A percentile compares a stretch with the other conserved stretches of the same genome.
Evolutionary conservation across 768 basidiomycete genomes (phyloP).

Genomic region (Tylopilus sp.): DNA sequence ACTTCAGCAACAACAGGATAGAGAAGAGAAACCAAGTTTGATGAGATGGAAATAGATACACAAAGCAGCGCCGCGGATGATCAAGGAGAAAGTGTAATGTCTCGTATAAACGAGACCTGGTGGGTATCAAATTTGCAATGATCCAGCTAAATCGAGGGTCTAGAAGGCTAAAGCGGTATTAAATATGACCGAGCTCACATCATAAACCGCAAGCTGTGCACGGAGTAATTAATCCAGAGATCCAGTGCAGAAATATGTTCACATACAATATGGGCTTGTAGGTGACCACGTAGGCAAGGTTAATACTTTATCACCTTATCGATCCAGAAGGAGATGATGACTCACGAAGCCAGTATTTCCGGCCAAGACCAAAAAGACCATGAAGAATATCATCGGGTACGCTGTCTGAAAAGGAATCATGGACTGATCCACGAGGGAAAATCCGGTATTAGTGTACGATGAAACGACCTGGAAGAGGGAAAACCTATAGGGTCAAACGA

Average conservation of each 20-base stretch:
- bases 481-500: slow-evolving; percentile 50
- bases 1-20: slow-evolving; percentile 70
- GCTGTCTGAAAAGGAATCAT: slow-evolving; percentile 91
- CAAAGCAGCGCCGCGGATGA: slow-evolving; percentile 89
- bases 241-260: background rate
- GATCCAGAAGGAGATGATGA: slow-evolving; percentile 18
- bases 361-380: slow-evolving; percentile 77
- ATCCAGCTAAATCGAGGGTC: slow-evolving; percentile 57
- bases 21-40: slow-evolving; percentile 90
- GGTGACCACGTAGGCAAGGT: background rate
- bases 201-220: slow-evolving; percentile 64
- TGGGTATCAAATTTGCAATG: slow-evolving; percentile 57
- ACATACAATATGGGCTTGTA: slow-evolving; percentile 82
- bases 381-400: slow-evolving; percentile 71
- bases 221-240: background rate
- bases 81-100: slow-evolving; percentile 90
- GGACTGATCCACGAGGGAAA: slow-evolving; percentile 81
- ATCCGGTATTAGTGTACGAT: slow-evolving; percentile 85
- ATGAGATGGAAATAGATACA: slow-evolving; percentile 88
- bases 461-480: slow-evolving; percentile 82
- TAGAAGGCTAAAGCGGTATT: background rate
- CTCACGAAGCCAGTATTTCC: slow-evolving; percentile 94
- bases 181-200: slow-evolving; percentile 54
- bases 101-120: slow-evolving; percentile 60
- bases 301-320: background rate